Conservation (phyloP, 2,329 filamentous ascomycete genomes). For the Fusarium denticulatum region DNA sequence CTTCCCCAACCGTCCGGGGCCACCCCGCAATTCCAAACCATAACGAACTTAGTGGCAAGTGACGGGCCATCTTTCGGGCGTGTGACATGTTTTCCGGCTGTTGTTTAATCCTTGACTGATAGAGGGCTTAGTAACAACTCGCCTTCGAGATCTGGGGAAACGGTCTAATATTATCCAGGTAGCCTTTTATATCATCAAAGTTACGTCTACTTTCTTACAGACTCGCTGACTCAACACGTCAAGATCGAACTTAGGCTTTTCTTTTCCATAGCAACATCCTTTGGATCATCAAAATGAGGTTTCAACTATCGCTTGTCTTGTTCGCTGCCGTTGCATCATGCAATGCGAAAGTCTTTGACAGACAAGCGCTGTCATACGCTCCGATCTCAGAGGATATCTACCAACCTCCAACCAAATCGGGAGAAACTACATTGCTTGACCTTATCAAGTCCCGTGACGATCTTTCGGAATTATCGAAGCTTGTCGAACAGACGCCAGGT, state of each 20-base stretch:
- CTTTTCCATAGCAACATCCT: accelerated
- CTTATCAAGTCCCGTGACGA: not conserved
- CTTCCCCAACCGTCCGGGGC: not conserved
- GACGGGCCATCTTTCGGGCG: not conserved
- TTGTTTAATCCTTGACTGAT: not conserved
- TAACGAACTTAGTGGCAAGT: not conserved
- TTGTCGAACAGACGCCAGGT: not conserved
- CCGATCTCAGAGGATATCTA: not conserved
- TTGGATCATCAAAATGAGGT: not conserved
- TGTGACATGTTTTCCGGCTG: not conserved
- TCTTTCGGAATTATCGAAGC: not conserved
- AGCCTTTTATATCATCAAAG: not conserved
- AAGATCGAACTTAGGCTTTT: not conserved
- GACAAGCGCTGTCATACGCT: not conserved
- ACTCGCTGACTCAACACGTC: accelerated
- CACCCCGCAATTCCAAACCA: not conserved
- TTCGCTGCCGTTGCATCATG: not conserved
- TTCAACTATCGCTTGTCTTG: not conserved
- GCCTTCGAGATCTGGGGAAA: accelerated
- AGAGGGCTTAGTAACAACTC: not conserved
- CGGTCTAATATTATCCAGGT: too few relatives aligned
- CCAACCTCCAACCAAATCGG: not conserved
- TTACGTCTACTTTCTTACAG: not conserved
- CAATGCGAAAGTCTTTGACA: not conserved
- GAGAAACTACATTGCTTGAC: not conserved